phyloP scores from a whole-genome alignment of 1,139 yeast species.

The Arxiozyma bovina region DNA sequence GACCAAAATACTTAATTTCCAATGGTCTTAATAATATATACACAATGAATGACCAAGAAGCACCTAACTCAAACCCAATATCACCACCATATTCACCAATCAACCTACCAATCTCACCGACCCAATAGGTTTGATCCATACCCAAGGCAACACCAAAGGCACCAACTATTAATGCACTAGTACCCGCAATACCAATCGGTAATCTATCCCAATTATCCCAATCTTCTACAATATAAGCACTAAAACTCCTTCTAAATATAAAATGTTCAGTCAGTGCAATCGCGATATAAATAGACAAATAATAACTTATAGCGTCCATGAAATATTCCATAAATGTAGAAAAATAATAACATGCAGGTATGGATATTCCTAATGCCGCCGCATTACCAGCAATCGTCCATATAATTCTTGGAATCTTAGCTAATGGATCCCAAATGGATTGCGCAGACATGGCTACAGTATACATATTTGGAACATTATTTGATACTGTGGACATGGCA shows the following conservation, averaged over 20 bases:
- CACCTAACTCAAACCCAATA: slow-evolving; percentile 75
- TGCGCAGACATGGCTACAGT: slow-evolving; percentile 81
- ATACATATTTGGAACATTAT: slow-evolving; percentile 89
- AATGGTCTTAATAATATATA: slow-evolving; percentile 55
- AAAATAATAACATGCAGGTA: slow-evolving; percentile 76
- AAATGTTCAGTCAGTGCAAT: slow-evolving; percentile 71
- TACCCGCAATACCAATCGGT: slow-evolving; percentile 73
- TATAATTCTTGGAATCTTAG: slow-evolving; percentile 64
- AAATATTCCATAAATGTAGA: slow-evolving; percentile 67
- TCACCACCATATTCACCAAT: slow-evolving; percentile 76
- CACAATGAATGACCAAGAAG: slow-evolving; percentile 58
- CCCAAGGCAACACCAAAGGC: slow-evolving; percentile 80
- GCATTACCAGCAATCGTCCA: slow-evolving; percentile 77
- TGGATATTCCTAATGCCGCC: slow-evolving; percentile 73
- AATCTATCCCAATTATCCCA: slow-evolving; percentile 48
- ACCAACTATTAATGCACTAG: slow-evolving; percentile 72
- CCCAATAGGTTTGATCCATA: slow-evolving; percentile 79
- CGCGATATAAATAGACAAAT: slow-evolving; percentile 77
- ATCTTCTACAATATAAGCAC: slow-evolving; percentile 53
- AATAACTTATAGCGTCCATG: slow-evolving; percentile 86
- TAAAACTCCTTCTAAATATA: slow-evolving; percentile 55
- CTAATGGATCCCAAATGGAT: slow-evolving; percentile 65
- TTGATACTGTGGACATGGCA: slow-evolving; percentile 78
- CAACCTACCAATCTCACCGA: slow-evolving; percentile 53
- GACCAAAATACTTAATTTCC: slow-evolving; percentile 52